Evolutionary conservation across 2,329 filamentous ascomycete genomes (phyloP).

Genomic region (Aspergillus persii): DNA sequence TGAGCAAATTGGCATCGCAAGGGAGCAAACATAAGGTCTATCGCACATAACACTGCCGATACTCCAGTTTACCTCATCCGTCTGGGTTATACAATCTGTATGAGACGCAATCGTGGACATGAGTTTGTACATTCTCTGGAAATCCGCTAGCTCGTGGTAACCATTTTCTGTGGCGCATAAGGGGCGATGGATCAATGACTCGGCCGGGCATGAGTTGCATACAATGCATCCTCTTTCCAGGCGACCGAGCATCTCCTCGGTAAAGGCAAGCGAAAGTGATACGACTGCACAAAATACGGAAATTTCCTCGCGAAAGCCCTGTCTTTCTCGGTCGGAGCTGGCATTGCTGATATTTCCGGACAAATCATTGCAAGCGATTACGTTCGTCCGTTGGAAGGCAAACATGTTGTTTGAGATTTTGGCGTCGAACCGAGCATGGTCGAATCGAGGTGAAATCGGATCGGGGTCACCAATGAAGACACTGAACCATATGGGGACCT

Average conservation of each 20-base stretch:
- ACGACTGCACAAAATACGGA: neutral
- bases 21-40: slow-evolving; percentile 8
- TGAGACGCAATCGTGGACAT: slow-evolving; percentile 11
- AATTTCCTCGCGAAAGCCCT: neutral
- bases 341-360: neutral
- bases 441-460: neutral
- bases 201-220: neutral
- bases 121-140: neutral
- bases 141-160: slow-evolving; percentile 8
- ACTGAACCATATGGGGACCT: neutral
- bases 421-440: neutral
- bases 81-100: slow-evolving; percentile 1
- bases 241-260: neutral
- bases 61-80: slow-evolving; percentile 4
- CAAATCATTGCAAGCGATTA: neutral
- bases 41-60: slow-evolving; percentile 7
- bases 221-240: neutral
- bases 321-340: neutral
- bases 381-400: neutral
- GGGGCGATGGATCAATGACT: neutral
- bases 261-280: neutral
- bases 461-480: neutral
- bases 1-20: slow-evolving; percentile 10
- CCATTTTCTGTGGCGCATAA: slow-evolving; percentile 5
- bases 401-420: neutral